These are phyloP conservation scores for Rhipidocladum racemiflorum DNA, from an alignment of 176 grass and related monocot species.

Conservation along the genomic window DNA sequence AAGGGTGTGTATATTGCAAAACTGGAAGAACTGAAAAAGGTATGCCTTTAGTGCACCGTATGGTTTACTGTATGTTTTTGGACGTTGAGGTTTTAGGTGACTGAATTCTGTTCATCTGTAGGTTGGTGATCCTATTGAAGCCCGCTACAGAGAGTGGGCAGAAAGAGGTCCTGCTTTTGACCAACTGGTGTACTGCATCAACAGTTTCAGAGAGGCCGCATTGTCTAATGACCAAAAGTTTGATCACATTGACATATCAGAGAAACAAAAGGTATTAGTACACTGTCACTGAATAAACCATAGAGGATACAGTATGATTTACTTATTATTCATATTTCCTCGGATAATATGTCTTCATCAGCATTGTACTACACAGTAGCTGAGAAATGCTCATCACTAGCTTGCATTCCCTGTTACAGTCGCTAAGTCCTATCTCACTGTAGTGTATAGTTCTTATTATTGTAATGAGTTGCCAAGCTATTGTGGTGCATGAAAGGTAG, in stretches of 20 bases:
- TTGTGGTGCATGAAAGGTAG: neutral
- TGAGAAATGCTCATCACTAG: conserved; percentile 1
- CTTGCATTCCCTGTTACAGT: neutral
- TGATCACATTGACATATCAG: conserved; percentile 78
- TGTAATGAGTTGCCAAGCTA: neutral
- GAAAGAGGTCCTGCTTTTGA: conserved; percentile 39
- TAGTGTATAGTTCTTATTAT: neutral
- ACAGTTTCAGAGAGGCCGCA: conserved; percentile 79
- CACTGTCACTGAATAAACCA: neutral
- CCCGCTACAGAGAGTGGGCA: conserved; percentile 56
- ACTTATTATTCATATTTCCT: too few relatives aligned
- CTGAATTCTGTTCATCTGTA: conserved; percentile 24
- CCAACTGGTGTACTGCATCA: conserved; percentile 66
- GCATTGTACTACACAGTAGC: neutral
- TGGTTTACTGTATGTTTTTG: neutral
- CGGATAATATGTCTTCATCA: too few relatives aligned
- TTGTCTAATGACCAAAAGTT: conserved; percentile 65
- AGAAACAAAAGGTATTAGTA: conserved; percentile 78
- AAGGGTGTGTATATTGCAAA: conserved; percentile 95
- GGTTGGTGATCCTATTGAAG: conserved; percentile 75
- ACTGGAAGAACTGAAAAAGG: conserved; percentile 87
- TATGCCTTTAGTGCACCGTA: neutral
- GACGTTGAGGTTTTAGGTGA: neutral
- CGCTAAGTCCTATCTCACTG: neutral
- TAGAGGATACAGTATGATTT: neutral